Base-by-base conservation (phyloP, 1,284 basidiomycete species). In the Ustilago bromivora region DNA sequence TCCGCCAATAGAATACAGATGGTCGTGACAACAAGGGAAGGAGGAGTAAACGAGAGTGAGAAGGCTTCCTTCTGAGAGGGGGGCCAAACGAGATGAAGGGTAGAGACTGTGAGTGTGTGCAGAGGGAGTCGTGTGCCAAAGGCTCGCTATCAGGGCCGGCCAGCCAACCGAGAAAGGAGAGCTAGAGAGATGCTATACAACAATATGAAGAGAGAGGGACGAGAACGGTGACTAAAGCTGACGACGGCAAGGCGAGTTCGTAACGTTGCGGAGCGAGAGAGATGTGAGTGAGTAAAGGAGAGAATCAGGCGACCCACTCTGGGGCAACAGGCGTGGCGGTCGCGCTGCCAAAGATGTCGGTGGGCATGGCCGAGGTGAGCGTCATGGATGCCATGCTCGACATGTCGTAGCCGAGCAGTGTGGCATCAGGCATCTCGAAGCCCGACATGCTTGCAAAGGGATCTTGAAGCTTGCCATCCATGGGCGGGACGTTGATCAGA, bases 381-480 rank as follows among this genome's bases (percentile, higher is more conserved):
- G 65, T 64, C 71, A 73, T 55, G 43, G 63, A 66, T 19, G 40
- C 35, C 63, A 66, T 64, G 61, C 56, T 62, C 43, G 61, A 63
- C 71, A 73, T 68, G 54, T 73, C 65, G 51, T 40, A 49, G 58
- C 61, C 71, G 28, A 73, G 65, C 40, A 76, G 38, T 23, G 49
- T 55, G 32, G 74, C 65, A 38, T 76, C 69, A 11, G 65, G 65
- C 65, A 71, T 65, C 51, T 68, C 69, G 32, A 71, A 51, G 28
- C 63, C 63, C 23, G 61, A 38, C 28, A 73, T 59, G 60, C 52
- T 61, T 28, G 31, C 54, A 54, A 77, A 73, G 19, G 70, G 75
- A 36, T 77, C 70, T 41, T 73, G 66, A 6, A 73, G 75, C 67
- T 77, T 77, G 66, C 61, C 66, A 46, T 73, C 70, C 55, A 70